Evolutionary conservation across 2,329 filamentous ascomycete genomes (phyloP), one percentile per base, ranked within the genome.

Genomic region (Rhinocladiella mackenziei): DNA sequence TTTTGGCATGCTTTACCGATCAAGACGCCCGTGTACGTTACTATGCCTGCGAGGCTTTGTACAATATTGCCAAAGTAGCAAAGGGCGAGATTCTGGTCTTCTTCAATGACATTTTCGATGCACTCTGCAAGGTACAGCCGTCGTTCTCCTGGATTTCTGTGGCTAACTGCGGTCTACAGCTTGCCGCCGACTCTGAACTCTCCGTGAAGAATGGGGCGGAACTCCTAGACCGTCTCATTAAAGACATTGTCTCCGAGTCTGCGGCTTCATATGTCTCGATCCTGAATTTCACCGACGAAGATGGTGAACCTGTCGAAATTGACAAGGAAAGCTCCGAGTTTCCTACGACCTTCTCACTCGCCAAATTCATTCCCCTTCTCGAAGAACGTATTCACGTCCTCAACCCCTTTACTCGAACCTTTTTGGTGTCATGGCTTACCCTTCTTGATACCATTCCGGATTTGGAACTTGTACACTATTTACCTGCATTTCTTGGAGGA

Each of bases 31-130:
- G 92, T 46, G 92, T 97, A 22, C 80, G 92, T 54, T 98, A 98
- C 66, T 98, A 98, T 69, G 92, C 92, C 17, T 98, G 92, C 69
- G 92, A 98, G 72, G 94, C 89, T 66, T 98, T 98, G 92, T 98
- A 98, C 71, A 98, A 98, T 67, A 98, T 98, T 62, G 89, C 92
- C 61, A 98, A 98, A 70, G 92, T 98, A 35, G 92, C 91, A 49
- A 98, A 98, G 68, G 92, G 94, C 26, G 92, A 98, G 67, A 92
- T 98, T 14, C 69, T 98, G 54, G 79, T 94, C 29, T 98, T 95
- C 72, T 98, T 98, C 68, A 98, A 98, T 68, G 86, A 94, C 60
- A 92, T 98, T 53, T 98, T 98, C 62, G 92, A 98, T 70, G 89
- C 92, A 15, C 73, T 98, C 42, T 95, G 89, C 72, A 97, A 96